Base-by-base conservation (phyloP, 768 basidiomycete genomes). In the Tricholoma sp. region DNA sequence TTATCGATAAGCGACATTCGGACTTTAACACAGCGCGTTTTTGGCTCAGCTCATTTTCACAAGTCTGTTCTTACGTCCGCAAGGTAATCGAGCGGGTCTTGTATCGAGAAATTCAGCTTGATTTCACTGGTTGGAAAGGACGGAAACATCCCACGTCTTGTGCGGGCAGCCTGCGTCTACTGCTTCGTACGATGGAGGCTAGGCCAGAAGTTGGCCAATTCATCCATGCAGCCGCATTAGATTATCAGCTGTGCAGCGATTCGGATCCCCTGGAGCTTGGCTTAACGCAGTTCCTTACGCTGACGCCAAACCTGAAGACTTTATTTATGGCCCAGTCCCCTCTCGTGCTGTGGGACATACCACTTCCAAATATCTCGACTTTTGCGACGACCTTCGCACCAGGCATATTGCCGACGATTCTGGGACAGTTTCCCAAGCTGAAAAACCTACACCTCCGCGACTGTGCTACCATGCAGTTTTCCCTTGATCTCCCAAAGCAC, bases 111-210 rank as follows among this genome's bases (percentile, higher is more conserved):
- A 57, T 69, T 15, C 66, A 64, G 37, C 57, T 70, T 3, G 69
- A 70, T 51, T 66, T 66, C 24, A 67, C 66, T 2, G 68, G 67
- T 6, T 70, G 68, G 69, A 69, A 68, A 37, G 68, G 66, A 3
- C 60, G 66, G 18, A 70, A 70, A 51, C 69, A 70, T 42, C 58
- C 68, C 1, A 61, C 58, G 28, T 67, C 61, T 59, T 68, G 66
- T 13, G 67, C 68, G 29, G 69, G 59, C 24, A 68, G 66, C 20
- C 54, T 70, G 4, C 54, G 44, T 31, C 58, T 70, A 10, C 63
- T 70, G 4, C 58, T 70, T 13, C 63, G 65, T 6, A 69, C 68
- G 12, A 54, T 70, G 1, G 56, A 59, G 34, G 59, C 52, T 11
- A 65, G 69, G 4, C 67, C 69, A 1, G 61, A 65, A 29, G 67